These are phyloP conservation scores for Hebeloma cylindrosporum DNA, from an alignment of 768 basidiomycete genomes.

Conservation along the genomic window DNA sequence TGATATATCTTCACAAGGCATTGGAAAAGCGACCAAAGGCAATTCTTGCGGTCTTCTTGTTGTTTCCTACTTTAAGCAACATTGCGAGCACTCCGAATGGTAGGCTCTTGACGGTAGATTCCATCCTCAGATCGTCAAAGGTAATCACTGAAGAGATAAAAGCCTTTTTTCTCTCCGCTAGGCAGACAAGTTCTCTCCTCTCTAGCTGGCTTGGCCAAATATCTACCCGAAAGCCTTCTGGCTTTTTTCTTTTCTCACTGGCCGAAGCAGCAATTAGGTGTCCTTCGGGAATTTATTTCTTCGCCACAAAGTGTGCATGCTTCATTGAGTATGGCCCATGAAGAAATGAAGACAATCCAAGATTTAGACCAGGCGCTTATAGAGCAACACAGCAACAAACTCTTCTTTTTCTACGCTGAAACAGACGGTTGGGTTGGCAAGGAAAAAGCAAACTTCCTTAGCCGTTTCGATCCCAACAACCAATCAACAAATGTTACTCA, in stretches of 20 bases:
- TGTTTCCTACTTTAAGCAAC: constrained; percentile 70
- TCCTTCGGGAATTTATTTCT: constrained; percentile 48
- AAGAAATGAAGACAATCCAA: constrained; percentile 65
- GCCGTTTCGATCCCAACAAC: constrained; percentile 35
- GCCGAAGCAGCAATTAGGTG: constrained; percentile 46
- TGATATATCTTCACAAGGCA: constrained; percentile 35
- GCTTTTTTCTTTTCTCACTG: constrained; percentile 46
- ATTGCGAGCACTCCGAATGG: constrained; percentile 70
- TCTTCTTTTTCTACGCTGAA: constrained; percentile 59
- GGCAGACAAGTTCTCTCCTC: constrained; percentile 40
- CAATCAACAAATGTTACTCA: constrained; percentile 40
- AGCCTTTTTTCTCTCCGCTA: constrained; percentile 53
- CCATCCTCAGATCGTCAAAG: background rate
- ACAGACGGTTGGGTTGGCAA: constrained; percentile 70
- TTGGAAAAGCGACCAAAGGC: constrained; percentile 44
- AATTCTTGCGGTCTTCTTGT: constrained; percentile 49
- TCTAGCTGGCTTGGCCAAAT: constrained; percentile 44
- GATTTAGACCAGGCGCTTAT: constrained; percentile 50
- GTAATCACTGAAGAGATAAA: background rate
- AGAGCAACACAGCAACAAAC: constrained; percentile 35
- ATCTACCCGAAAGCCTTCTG: constrained; percentile 41
- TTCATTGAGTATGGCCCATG: constrained; percentile 58
- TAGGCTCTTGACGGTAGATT: constrained; percentile 52
- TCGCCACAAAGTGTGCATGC: constrained; percentile 54
- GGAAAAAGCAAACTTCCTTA: constrained; percentile 46